Percentiles rank a stretch among this genome's conserved stretches.
These are phyloP conservation scores for Diddensiella caesifluorescens DNA, from an alignment of 805 yeast species.

Conservation along the genomic window DNA sequence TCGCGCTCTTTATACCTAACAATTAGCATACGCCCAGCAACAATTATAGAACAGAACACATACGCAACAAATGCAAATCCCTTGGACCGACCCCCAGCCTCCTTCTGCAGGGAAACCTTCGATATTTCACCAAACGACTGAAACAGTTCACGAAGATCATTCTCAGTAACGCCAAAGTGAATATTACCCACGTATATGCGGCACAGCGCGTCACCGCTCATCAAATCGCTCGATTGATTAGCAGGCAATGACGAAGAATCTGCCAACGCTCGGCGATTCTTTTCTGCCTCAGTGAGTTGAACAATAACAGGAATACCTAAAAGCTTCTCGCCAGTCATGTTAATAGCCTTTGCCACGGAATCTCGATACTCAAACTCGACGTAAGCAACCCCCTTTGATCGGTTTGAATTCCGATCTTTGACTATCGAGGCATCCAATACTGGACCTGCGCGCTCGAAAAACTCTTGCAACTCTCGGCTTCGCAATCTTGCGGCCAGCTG, in stretches of 20 bases:
- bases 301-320: slow-evolving; percentile 34
- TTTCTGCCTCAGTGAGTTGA: slow-evolving; percentile 32
- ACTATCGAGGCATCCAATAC: slow-evolving; percentile 34
- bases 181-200: slow-evolving; percentile 31
- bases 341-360: slow-evolving; percentile 29
- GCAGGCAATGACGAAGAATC: slow-evolving; percentile 9
- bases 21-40: background rate
- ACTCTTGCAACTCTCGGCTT: slow-evolving; percentile 28
- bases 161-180: slow-evolving; percentile 46
- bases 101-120: slow-evolving; percentile 82
- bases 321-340: slow-evolving; percentile 31
- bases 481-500: slow-evolving; percentile 33
- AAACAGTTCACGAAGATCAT: slow-evolving; percentile 66
- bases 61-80: slow-evolving; percentile 80
- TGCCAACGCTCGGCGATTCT: slow-evolving; percentile 27
- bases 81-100: slow-evolving; percentile 79
- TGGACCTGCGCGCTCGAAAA: slow-evolving; percentile 30
- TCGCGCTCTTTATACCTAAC: slow-evolving; percentile 12
- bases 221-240: slow-evolving; percentile 1
- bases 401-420: slow-evolving; percentile 28
- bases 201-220: slow-evolving; percentile 5
- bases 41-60: slow-evolving; percentile 6
- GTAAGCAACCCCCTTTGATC: slow-evolving; percentile 35
- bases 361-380: slow-evolving; percentile 31
- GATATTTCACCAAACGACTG: slow-evolving; percentile 61